These are phyloP conservation scores for Pezicula rhizophila DNA, from an alignment of 2,329 filamentous ascomycete genomes.

Conservation along the genomic window DNA sequence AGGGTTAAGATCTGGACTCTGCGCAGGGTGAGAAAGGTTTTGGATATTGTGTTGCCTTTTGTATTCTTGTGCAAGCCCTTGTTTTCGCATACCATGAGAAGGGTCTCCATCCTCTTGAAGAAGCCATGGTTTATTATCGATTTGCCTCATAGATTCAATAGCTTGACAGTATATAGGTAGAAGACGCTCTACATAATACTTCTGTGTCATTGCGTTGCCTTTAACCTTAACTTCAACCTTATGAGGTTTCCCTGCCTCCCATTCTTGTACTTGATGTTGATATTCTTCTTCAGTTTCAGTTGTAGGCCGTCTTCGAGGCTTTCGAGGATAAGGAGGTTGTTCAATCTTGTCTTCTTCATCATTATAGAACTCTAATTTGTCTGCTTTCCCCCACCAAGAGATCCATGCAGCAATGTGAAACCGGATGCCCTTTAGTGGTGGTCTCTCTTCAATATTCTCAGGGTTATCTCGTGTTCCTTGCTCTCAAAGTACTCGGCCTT, in stretches of 20 bases:
- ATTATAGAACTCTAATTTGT: neutral
- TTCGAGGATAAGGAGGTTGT: too few species aligned
- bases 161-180: slow-evolving; percentile 7
- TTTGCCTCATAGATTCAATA: slow-evolving; percentile 2
- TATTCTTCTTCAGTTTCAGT: too few species aligned
- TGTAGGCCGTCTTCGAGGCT: too few species aligned
- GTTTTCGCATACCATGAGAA: slow-evolving; percentile 9
- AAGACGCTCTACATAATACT: slow-evolving; percentile 9
- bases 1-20: slow-evolving; percentile 9
- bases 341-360: neutral
- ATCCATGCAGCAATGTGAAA: neutral
- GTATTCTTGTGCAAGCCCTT: slow-evolving; percentile 4
- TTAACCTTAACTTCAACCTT: slow-evolving; percentile 3
- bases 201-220: slow-evolving; percentile 9
- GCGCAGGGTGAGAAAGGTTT: slow-evolving; percentile 2
- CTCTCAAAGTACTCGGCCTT: neutral
- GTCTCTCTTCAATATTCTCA: neutral
- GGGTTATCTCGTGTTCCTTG: neutral
- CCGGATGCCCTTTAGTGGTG: neutral
- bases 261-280: slow-evolving; percentile 1
- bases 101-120: slow-evolving; percentile 9
- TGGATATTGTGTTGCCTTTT: slow-evolving; percentile 3
- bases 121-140: slow-evolving; percentile 8
- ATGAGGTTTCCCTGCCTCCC: slow-evolving; percentile 8
- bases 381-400: neutral